Percentiles rank a stretch among this genome's conserved stretches.
phyloP scores from a whole-genome alignment of 192 early-diverging fungal species.

The Chytriomyces sp. region DNA sequence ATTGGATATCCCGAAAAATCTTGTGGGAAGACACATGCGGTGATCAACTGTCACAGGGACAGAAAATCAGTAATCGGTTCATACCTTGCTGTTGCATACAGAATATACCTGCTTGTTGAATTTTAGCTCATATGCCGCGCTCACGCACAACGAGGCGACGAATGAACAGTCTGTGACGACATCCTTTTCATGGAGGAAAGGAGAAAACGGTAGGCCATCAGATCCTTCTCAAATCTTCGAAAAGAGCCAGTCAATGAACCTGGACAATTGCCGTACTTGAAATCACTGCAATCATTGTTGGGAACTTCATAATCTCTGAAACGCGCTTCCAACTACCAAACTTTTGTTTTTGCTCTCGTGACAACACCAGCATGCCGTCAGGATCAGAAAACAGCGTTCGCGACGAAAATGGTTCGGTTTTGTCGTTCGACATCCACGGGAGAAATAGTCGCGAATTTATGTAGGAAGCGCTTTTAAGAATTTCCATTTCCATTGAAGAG shows the following conservation, averaged over 20 bases:
- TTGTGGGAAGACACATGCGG: slow-evolving; percentile 87
- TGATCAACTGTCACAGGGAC: slow-evolving; percentile 63
- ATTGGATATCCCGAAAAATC: slow-evolving; percentile 68
- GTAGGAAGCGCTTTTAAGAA: slow-evolving; percentile 70
- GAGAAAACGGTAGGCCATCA: slow-evolving; percentile 49
- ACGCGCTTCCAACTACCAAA: slow-evolving; percentile 87
- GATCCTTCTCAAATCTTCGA: slow-evolving; percentile 36
- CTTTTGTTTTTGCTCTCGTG: slow-evolving; percentile 71
- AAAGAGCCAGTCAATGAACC: slow-evolving; percentile 22
- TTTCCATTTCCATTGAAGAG: slow-evolving; percentile 55
- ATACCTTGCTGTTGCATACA: not conserved
- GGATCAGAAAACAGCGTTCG: slow-evolving; percentile 68
- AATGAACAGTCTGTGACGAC: slow-evolving; percentile 95
- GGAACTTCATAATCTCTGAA: slow-evolving; percentile 69
- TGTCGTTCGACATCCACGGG: slow-evolving; percentile 75
- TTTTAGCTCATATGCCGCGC: slow-evolving; percentile 76
- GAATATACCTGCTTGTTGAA: slow-evolving; percentile 69
- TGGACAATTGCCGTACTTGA: slow-evolving; percentile 54
- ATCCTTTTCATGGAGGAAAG: too few species aligned
- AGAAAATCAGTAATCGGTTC: not conserved
- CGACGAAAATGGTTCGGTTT: slow-evolving; percentile 64
- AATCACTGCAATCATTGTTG: slow-evolving; percentile 69
- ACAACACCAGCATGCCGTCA: slow-evolving; percentile 77
- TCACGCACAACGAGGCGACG: slow-evolving; percentile 88
- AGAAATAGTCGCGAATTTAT: slow-evolving; percentile 75